Evolutionary conservation across 352 stramenopile genomes (phyloP), one percentile per base, ranked within the genome.

Genomic region (Phytophthora ramorum): DNA sequence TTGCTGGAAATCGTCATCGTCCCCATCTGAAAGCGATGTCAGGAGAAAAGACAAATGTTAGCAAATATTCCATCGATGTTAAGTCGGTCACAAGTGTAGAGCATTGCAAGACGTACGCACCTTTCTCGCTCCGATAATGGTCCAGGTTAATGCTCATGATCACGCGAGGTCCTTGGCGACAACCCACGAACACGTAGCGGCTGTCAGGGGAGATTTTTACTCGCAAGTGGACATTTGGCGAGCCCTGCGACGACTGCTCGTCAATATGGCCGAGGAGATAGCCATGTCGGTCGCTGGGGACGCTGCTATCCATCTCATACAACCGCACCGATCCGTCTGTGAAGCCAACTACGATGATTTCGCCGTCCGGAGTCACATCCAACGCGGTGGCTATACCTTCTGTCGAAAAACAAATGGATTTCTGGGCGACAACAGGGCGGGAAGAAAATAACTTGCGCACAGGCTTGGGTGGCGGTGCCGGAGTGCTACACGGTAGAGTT

Each of bases 281-380:
- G 0, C 81, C 87, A 30, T 92, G 81, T 5, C 85, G 85, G 49
- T 96, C 87, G 58, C 87, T 93, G 1, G 85, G 85, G 1, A 93
- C 85, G 17, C 70, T 91, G 69, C 87, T 93, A 65, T 96, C 85
- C 83, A 94, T 91, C 62, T 94, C 87, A 46, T 91, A 96, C 16
- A 96, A 67, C 2, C 85, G 72, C 28, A 96, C 80, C 0, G 85
- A 92, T 4, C 85, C 87, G 44, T 96, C 85, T 2, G 75, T 89
- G 60, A 93, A 94, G 12, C 82, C 87, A 12, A 89, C 85, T n/a
- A 96, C 77, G 45, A 96, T 76, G 52, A 89, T 92, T 50, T 96
- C 84, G 4, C 87, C 87, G 35, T 94, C 85, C 1, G 85, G 85
- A 9, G 68, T 91, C 46, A 91, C 84, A 37, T 96, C 87, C 13